Evolutionary conservation across 2,329 filamentous ascomycete genomes (phyloP), one percentile per base, ranked within the genome.

Genomic region (Hansfordia pulvinata): DNA sequence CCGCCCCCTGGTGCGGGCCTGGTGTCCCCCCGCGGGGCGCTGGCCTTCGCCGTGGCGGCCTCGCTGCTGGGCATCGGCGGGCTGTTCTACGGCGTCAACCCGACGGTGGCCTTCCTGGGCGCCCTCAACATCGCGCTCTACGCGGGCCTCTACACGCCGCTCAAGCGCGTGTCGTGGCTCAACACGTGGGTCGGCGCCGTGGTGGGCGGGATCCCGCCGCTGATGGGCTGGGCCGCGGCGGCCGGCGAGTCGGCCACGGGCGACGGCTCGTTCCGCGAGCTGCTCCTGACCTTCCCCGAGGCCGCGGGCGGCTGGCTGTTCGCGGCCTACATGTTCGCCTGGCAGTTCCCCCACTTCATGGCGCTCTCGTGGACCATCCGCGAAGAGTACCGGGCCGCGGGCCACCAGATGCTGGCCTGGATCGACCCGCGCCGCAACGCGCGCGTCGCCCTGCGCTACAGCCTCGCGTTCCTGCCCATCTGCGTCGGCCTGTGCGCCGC

Each of bases 321-420:
- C 10, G 88, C 83, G 1, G 73, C 67, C 0, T 57, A 96, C 6
- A 61, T 98, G 5, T 93, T 93, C 39, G 79, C 85, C 9, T 98
- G 90, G 90, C 88, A 98, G 48, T 96, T 98, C 46, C 85, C 90
- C 3, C 90, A 98, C 55, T 98, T 98, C 60, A 96, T 94, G 66
- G 79, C 86, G 1, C 64, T 98, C 13, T 86, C 81, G 24, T 92
- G 88, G 70, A 64, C 71, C 4, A 93, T 96, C 33, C 68, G 84
- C 12, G 76, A 92, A 7, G 90, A 98, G 50, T 98, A 98, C 61
- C 77, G 75, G 37, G 62, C 58, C 8, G 74, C 69, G 0, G 74
- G 72, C 7, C 64, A 77, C 43, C 62, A 64, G 35, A 79, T 79
- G 90, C 63, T 96, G 4, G 72, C 69, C 25, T 96, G 86, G 76